Percentiles rank a stretch among this genome's conserved stretches.
phyloP scores from a whole-genome alignment of 2,329 filamentous ascomycete genomes.

The Arthrinium phaeospermum region DNA sequence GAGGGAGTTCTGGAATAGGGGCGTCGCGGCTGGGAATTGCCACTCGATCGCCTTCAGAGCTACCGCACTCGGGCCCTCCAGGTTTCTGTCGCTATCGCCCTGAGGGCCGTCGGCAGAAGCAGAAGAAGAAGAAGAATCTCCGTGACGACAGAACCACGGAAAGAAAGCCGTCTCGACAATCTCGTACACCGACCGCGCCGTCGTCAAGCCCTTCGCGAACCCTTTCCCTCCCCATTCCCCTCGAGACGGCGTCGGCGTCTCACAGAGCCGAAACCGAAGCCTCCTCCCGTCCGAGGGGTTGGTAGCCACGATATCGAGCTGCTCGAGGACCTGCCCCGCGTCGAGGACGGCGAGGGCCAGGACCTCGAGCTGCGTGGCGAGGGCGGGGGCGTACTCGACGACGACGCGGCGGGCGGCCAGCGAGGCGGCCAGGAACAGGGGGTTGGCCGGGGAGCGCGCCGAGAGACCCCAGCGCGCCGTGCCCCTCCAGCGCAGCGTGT shows the following conservation, averaged over 20 bases:
- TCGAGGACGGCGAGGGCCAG: slow-evolving; percentile 28
- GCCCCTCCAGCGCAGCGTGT: slow-evolving; percentile 28
- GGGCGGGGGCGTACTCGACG: slow-evolving; percentile 25
- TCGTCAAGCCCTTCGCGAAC: background rate
- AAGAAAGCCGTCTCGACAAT: slow-evolving; percentile 19
- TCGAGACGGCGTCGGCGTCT: background rate
- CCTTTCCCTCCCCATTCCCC: too few species aligned
- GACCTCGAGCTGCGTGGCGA: slow-evolving; percentile 25
- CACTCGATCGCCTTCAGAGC: background rate
- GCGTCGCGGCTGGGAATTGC: slow-evolving; percentile 5
- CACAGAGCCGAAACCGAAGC: slow-evolving; percentile 19
- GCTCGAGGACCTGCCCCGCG: slow-evolving; percentile 22
- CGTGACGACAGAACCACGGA: slow-evolving; percentile 17
- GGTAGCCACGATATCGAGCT: slow-evolving; percentile 19
- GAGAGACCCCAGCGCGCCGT: slow-evolving; percentile 26
- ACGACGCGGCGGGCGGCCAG: slow-evolving; percentile 29
- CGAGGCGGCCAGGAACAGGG: slow-evolving; percentile 29
- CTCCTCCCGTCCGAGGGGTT: slow-evolving; percentile 20
- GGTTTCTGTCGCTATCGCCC: too few species aligned
- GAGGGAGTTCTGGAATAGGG: background rate
- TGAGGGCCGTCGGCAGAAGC: too few species aligned
- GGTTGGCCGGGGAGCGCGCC: slow-evolving; percentile 14
- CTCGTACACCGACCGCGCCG: background rate
- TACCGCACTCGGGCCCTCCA: background rate
- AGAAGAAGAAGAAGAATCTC: too few species aligned